A percentile compares a stretch with the other conserved stretches of the same genome.
These are phyloP conservation scores for Phytomonas francai DNA, from an alignment of 208 protist species.

Conservation along the genomic window DNA sequence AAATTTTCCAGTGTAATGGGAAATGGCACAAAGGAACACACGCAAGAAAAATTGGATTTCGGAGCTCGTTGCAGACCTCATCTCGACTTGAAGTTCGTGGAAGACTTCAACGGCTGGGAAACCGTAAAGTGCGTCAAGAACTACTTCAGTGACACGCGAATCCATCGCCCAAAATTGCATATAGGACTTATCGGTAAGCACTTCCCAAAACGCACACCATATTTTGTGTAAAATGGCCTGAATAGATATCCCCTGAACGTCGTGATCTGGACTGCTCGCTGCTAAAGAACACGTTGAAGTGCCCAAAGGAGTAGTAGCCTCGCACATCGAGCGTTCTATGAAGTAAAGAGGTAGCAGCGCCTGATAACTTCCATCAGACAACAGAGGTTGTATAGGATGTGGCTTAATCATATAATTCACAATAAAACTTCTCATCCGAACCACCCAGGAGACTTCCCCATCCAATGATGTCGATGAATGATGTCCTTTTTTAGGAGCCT, in stretches of 20 bases:
- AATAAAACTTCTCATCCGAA: neutral
- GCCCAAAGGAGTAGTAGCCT: neutral
- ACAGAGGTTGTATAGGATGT: no score
- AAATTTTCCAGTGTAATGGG: neutral
- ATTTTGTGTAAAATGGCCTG: neutral
- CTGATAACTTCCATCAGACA: neutral
- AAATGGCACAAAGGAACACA: neutral
- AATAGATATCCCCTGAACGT: neutral
- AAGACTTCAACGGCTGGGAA: slow-evolving; percentile 24
- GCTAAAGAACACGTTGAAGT: neutral
- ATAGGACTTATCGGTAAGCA: slow-evolving; percentile 1
- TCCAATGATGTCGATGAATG: neutral
- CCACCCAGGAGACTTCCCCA: neutral
- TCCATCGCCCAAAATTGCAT: slow-evolving; percentile 12
- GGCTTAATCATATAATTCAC: no score
- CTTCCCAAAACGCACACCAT: slow-evolving; percentile 18
- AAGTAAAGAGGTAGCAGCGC: slow-evolving; percentile 48
- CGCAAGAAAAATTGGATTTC: neutral
- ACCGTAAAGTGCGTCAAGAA: slow-evolving; percentile 35
- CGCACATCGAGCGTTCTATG: slow-evolving; percentile 28
- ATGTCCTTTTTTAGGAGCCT: neutral
- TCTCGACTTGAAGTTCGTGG: neutral
- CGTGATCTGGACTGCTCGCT: neutral
- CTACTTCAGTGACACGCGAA: slow-evolving; percentile 23
- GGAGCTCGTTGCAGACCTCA: neutral